Base-by-base conservation (phyloP, 306 rosid species). In the Begonia masoniana region DNA sequence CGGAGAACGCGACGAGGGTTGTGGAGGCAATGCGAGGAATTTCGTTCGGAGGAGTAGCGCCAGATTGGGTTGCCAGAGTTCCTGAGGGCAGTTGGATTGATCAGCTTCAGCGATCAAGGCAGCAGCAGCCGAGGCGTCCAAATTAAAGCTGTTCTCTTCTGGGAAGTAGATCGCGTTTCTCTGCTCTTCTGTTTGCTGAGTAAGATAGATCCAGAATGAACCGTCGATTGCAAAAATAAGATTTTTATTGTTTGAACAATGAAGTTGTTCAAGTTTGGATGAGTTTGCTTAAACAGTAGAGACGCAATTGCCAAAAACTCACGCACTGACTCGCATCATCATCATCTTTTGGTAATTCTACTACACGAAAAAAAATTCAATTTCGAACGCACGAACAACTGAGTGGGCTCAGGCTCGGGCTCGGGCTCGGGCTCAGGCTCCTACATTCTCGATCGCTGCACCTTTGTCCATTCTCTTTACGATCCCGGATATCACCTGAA, bases 401-500 rank as follows among this genome's bases (percentile, higher is more conserved):
- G 19, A 17, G 19, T 1, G 1, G 19, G 19, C 19, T 17, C 19
- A 17, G 19, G 19, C 19, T 17, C 19, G 1, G 19, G 19, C 19
- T 17, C 19, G 1, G 19, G 19, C 19, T 17, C 19, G 3, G 39
- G 53, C 62, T 78, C 68, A 91, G 62, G 97, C 94, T 42, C 70
- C 75, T 13, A 91, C 57, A 23, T 86, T 91, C 66, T 83, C 99
- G 47, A 86, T 72, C 1, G 69, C 84, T 17, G 99, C 86, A 56
- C 79, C 67, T 68, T 75, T 86, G 65, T 91, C 80, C 72, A 81
- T 36, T 87, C 96, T 92, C 79, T 86, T 92, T 13, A 83, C 71
- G 54, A 87, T 86, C 53, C 99, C 99, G 19, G 96, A 94, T 51
- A 91, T 86, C 48, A 92, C 96, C 96, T 92, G 79, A 68, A 63